These are phyloP conservation scores for Pachysandra terminalis DNA, from an alignment of 164 flowering plant species.

Conservation along the genomic window DNA sequence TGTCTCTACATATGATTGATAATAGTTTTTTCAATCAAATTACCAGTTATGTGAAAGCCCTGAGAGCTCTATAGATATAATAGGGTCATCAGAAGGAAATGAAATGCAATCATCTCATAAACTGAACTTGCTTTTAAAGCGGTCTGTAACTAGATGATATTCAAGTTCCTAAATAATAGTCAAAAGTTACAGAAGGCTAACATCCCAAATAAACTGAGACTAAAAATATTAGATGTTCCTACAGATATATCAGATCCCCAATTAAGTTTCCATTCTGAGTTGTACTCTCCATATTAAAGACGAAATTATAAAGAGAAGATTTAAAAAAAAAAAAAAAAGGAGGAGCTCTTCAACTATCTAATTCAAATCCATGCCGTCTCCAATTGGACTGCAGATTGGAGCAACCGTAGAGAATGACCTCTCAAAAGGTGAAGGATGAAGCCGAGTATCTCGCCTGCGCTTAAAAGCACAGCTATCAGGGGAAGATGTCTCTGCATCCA, in stretches of 20 bases:
- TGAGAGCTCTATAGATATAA: too few species aligned
- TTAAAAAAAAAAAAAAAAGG: constrained; percentile 16
- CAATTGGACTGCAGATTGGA: constrained; percentile 93
- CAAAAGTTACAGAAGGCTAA: constrained; percentile 30
- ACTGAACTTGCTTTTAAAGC: constrained; percentile 3
- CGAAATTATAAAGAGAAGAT: constrained; percentile 7
- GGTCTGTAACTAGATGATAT: constrained; percentile 10
- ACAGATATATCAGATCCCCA: constrained; percentile 40
- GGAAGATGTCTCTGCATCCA: constrained; percentile 61
- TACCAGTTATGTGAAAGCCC: too few species aligned
- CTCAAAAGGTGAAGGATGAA: constrained; percentile 92
- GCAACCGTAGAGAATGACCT: constrained; percentile 74
- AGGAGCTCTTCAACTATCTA: constrained; percentile 26
- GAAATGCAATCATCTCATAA: constrained; percentile 2
- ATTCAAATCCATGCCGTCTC: constrained; percentile 96
- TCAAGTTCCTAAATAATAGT: constrained; percentile 19
- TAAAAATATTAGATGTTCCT: constrained; percentile 40
- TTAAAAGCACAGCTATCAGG: constrained; percentile 70
- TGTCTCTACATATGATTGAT: too few species aligned
- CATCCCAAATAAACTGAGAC: constrained; percentile 34
- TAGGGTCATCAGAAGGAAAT: constrained; percentile 3
- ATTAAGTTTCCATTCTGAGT: constrained; percentile 26
- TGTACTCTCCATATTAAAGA: constrained; percentile 15
- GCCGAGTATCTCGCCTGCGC: constrained; percentile 81
- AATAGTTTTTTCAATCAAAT: neutral